Evolutionary conservation across 2,329 filamentous ascomycete species (phyloP).

Genomic region (Diaporthe citriasiana): DNA sequence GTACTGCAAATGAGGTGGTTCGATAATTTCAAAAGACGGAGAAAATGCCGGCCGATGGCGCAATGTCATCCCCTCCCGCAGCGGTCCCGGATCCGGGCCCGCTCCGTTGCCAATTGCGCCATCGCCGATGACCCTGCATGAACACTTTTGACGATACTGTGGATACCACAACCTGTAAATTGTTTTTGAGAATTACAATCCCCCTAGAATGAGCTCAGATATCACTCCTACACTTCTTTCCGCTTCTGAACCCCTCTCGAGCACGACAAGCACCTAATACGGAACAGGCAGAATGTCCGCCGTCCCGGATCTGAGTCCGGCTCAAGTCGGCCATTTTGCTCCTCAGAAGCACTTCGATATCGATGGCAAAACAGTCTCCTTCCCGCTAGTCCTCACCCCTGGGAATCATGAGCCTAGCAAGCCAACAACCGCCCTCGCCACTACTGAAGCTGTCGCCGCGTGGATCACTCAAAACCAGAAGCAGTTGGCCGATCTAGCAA

Average conservation of each 20-base stretch:
- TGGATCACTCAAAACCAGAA: constrained; percentile 36
- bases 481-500: constrained; percentile 30
- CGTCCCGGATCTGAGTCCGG: constrained; percentile 35
- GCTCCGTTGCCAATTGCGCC: constrained; percentile 32
- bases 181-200: too few species aligned
- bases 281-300: constrained; percentile 5
- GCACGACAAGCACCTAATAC: background rate
- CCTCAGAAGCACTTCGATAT: constrained; percentile 37
- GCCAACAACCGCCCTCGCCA: background rate
- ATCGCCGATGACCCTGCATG: constrained; percentile 6
- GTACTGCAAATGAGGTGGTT: background rate
- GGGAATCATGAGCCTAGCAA: constrained; percentile 44
- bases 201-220: too few species aligned
- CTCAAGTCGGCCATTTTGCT: constrained; percentile 23
- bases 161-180: too few species aligned
- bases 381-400: constrained; percentile 39
- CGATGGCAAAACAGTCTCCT: constrained; percentile 24
- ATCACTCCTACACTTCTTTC: background rate
- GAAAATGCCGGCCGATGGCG: constrained; percentile 42
- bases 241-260: background rate
- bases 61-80: constrained; percentile 28
- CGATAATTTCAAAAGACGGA: constrained; percentile 18
- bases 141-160: background rate
- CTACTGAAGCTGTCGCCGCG: constrained; percentile 27
- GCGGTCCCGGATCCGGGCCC: background rate